These are phyloP conservation scores for Eucalyptus microcorys DNA, from an alignment of 345 rosid species.

Conservation along the genomic window DNA sequence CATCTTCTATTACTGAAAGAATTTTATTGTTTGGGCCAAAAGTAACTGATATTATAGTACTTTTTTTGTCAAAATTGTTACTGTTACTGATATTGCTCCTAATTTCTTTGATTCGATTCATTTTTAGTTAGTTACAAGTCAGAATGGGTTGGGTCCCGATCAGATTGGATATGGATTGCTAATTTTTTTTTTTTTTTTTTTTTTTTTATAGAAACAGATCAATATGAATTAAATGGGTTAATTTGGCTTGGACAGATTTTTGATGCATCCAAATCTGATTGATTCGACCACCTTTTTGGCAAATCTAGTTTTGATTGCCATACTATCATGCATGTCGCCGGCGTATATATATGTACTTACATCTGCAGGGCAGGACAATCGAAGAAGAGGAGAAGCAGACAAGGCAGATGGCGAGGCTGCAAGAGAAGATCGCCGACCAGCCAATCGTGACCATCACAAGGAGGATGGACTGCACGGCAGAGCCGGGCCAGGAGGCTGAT, in stretches of 20 bases:
- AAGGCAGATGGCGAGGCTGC: conserved; percentile 10
- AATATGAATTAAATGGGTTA: not conserved
- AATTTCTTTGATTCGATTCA: not conserved
- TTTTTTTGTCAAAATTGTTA: not conserved
- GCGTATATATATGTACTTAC: not conserved
- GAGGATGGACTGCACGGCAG: not conserved
- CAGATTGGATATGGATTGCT: not conserved
- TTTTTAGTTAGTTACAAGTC: not conserved
- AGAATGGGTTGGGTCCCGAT: not conserved
- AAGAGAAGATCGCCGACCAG: conserved; percentile 32
- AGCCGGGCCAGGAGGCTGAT: not conserved
- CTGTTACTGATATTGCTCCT: not conserved
- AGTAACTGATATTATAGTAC: not conserved
- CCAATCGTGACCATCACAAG: conserved; percentile 12
- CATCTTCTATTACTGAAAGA: not conserved
- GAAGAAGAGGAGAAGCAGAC: conserved; percentile 16
- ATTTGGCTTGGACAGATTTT: not conserved
- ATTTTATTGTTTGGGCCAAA: not conserved
- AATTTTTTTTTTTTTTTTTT: accelerated
- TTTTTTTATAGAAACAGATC: not conserved
- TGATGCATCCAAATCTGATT: not conserved
- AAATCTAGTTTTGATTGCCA: not conserved
- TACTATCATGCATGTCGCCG: not conserved
- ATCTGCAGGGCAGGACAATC: conserved; percentile 4
- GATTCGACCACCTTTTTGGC: not conserved